These are phyloP conservation scores for Chrysanthemum makinoi DNA, from an alignment of 129 eudicot genomes.

Conservation along the genomic window DNA sequence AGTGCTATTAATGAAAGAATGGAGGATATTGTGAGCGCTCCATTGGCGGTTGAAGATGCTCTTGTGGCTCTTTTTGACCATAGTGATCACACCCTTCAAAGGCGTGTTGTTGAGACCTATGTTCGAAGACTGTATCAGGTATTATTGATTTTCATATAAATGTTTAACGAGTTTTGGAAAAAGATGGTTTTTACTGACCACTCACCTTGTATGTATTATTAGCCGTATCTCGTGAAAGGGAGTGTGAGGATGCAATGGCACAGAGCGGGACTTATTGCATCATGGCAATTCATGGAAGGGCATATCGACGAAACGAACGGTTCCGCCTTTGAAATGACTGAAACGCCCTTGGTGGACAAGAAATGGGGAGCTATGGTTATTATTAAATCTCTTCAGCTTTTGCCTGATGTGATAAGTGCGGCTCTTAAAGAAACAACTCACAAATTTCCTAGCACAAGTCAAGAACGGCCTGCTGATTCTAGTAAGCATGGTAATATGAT, in stretches of 20 bases:
- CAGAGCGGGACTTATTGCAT: conserved; percentile 87
- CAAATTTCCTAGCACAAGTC: no score
- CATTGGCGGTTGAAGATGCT: conserved; percentile 97
- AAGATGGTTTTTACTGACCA: not conserved
- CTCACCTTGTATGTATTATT: conserved; percentile 23
- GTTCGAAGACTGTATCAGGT: conserved; percentile 94
- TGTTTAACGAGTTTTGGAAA: no score
- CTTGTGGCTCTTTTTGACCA: conserved; percentile 98
- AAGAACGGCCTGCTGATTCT: no score
- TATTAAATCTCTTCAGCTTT: conserved; percentile 77
- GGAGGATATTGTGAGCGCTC: conserved; percentile 97
- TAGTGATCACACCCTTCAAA: conserved; percentile 94
- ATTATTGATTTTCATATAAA: not conserved
- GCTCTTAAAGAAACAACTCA: no score
- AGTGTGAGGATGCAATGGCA: conserved; percentile 99
- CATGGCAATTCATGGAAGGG: conserved; percentile 94
- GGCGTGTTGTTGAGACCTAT: conserved; percentile 96
- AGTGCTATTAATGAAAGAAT: conserved; percentile 94
- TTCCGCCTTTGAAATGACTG: conserved; percentile 36
- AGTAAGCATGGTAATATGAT: conserved; percentile 67
- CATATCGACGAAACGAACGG: conserved; percentile 47
- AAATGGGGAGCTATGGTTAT: conserved; percentile 99
- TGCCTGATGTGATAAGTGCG: no score
- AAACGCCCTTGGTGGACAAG: conserved; percentile 50
- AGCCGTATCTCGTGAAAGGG: conserved; percentile 93